Conservation (phyloP, 805 yeast genomes). For the Lipomyces starkeyi region DNA sequence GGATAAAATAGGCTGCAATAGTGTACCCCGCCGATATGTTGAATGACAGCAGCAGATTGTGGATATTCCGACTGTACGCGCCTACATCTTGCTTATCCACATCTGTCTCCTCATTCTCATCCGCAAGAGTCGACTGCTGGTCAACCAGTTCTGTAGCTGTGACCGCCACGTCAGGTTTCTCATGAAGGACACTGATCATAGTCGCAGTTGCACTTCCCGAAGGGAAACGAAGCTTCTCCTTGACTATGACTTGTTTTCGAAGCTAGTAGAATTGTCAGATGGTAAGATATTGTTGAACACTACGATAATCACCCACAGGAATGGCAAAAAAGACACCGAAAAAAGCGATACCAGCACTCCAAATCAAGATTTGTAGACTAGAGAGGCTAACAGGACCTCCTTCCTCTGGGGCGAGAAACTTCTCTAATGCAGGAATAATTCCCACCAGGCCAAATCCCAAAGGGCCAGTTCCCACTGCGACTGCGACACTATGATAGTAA, state of each 20-base stretch:
- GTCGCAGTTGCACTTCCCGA: conserved; percentile 97
- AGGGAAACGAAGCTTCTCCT: conserved; percentile 88
- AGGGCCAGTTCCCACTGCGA: conserved; percentile 98
- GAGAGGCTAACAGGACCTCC: conserved; percentile 57
- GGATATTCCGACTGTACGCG: conserved; percentile 58
- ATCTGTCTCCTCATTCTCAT: conserved; percentile 14
- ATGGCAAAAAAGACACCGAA: conserved; percentile 97
- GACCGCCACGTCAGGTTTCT: conserved; percentile 49
- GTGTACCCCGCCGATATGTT: conserved; percentile 75
- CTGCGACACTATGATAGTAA: conserved; percentile 68
- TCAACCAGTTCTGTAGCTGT: conserved; percentile 26
- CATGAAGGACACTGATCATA: conserved; percentile 83
- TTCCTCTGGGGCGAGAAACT: conserved; percentile 78
- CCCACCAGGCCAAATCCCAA: conserved; percentile 95
- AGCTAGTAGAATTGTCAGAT: conserved; percentile 45
- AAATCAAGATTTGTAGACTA: conserved; percentile 64
- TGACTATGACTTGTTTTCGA: conserved; percentile 83
- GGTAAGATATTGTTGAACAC: background rate
- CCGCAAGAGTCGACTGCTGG: conserved; percentile 15
- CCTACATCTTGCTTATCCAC: conserved; percentile 28
- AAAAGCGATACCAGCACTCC: conserved; percentile 88
- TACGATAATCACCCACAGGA: conserved; percentile 50
- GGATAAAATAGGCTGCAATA: conserved; percentile 70
- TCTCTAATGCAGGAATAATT: conserved; percentile 93
- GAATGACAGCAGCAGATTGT: conserved; percentile 66